These are phyloP conservation scores for Beverwykella pulmonaria DNA, from an alignment of 495 filamentous ascomycete genomes.

Conservation along the genomic window DNA sequence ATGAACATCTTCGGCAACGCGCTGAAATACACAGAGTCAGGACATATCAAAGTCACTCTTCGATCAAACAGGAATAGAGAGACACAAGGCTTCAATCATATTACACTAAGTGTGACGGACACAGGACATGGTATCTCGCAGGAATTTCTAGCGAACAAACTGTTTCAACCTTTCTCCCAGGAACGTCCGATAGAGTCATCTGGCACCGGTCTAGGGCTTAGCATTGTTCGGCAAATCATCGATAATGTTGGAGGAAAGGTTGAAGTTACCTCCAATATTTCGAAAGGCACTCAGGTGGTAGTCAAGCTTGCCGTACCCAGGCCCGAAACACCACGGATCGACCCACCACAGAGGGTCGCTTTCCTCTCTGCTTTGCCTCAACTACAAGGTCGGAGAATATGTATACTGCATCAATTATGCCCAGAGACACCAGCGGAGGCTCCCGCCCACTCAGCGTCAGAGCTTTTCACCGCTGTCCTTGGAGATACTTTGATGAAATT, in stretches of 20 bases:
- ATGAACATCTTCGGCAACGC: slow-evolving; percentile 46
- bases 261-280: slow-evolving; percentile 28
- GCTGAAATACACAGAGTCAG: slow-evolving; percentile 44
- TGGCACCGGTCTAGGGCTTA: slow-evolving; percentile 46
- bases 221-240: slow-evolving; percentile 43
- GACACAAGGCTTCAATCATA: background rate
- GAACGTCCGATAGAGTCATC: slow-evolving; percentile 37
- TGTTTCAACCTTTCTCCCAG: slow-evolving; percentile 44
- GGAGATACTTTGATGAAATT: slow-evolving; percentile 2
- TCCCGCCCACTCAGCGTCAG: background rate
- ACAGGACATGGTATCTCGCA: slow-evolving; percentile 42
- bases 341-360: background rate
- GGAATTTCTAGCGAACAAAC: slow-evolving; percentile 34
- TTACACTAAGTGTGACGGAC: slow-evolving; percentile 38
- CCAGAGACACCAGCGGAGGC: background rate
- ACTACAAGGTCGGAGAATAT: slow-evolving; percentile 13
- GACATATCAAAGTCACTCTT: slow-evolving; percentile 40
- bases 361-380: slow-evolving; percentile 4
- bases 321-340: background rate
- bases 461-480: slow-evolving; percentile 9
- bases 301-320: slow-evolving; percentile 26
- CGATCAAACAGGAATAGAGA: background rate
- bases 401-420: slow-evolving; percentile 11
- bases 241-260: slow-evolving; percentile 36
- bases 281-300: slow-evolving; percentile 34